Evolutionary conservation across 2,329 filamentous ascomycete genomes (phyloP).

Genomic region (Xylariaceae sp.): DNA sequence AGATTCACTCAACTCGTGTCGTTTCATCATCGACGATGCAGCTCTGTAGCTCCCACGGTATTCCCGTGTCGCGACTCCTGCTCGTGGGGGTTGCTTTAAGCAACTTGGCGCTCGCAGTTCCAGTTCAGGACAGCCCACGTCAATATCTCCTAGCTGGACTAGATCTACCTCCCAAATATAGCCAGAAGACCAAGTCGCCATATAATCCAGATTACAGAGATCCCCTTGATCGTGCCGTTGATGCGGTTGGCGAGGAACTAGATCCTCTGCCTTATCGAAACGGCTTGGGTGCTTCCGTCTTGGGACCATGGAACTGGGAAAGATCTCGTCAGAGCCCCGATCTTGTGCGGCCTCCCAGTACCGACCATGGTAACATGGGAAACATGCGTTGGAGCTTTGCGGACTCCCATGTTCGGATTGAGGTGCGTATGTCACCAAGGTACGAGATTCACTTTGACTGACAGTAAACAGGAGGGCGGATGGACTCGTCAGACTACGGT

Average conservation of each 20-base stretch:
- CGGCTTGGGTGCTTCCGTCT: slow-evolving; percentile 68
- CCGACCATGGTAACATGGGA: slow-evolving; percentile 72
- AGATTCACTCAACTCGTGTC: not conserved
- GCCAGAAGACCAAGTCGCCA: slow-evolving; percentile 51
- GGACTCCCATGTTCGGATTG: slow-evolving; percentile 68
- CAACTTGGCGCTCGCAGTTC: slow-evolving; percentile 37
- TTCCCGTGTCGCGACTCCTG: slow-evolving; percentile 34
- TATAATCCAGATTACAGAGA: slow-evolving; percentile 68
- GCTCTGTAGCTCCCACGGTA: slow-evolving; percentile 12
- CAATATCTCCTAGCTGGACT: slow-evolving; percentile 61
- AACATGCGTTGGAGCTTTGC: slow-evolving; percentile 78
- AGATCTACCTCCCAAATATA: slow-evolving; percentile 52
- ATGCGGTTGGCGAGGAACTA: slow-evolving; percentile 64
- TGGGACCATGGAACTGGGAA: slow-evolving; percentile 73
- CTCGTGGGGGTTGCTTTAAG: slow-evolving; percentile 36
- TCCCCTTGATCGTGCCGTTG: slow-evolving; percentile 67
- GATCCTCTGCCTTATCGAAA: slow-evolving; percentile 71
- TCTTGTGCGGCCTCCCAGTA: slow-evolving; percentile 73
- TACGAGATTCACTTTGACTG: not conserved
- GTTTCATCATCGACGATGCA: slow-evolving; percentile 20
- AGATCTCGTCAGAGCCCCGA: slow-evolving; percentile 75
- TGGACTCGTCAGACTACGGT: slow-evolving; percentile 79
- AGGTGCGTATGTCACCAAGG: slow-evolving; percentile 51
- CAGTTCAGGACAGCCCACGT: slow-evolving; percentile 58
- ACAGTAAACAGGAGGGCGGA: slow-evolving; percentile 65